A percentile compares a stretch with the other conserved stretches of the same genome.
Conservation (phyloP, 176 grass and related monocot species). For the Cenchrus purpureus region DNA sequence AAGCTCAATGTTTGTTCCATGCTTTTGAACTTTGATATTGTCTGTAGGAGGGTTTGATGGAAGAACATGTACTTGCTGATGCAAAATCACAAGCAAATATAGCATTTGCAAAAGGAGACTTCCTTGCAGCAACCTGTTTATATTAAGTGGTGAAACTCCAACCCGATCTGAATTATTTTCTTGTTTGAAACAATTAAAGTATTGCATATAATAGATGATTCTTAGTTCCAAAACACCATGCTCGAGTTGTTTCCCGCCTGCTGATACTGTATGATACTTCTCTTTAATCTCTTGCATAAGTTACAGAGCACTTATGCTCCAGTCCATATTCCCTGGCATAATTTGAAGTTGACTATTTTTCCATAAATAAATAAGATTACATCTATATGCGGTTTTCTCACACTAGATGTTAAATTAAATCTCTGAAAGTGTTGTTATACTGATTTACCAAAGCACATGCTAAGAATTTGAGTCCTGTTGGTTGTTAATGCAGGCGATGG, state of each 20-base stretch:
- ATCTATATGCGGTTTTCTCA: not conserved
- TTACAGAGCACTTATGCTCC: too few species aligned
- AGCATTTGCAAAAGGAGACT: conserved; percentile 8
- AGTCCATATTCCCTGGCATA: not conserved
- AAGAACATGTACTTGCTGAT: not conserved
- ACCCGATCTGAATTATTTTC: not conserved
- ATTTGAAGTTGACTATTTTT: not conserved
- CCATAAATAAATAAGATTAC: not conserved
- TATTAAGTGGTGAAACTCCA: not conserved
- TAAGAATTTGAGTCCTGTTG: not conserved
- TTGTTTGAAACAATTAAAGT: not conserved
- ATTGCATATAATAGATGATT: not conserved
- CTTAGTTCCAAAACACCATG: not conserved
- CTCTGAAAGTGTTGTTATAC: not conserved
- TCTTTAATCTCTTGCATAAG: not conserved
- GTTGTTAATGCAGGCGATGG: not conserved
- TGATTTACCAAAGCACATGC: not conserved
- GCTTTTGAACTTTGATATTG: not conserved
- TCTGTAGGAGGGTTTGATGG: not conserved
- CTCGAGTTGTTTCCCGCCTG: not conserved
- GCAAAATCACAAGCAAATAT: not conserved
- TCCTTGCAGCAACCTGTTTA: not conserved
- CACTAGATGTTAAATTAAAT: not conserved
- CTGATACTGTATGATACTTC: not conserved
- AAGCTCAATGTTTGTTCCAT: not conserved